A percentile compares a stretch with the other conserved stretches of the same genome.
Evolutionary conservation across 345 rosid genomes (phyloP).

Genomic region (Eucalyptus pumila): DNA sequence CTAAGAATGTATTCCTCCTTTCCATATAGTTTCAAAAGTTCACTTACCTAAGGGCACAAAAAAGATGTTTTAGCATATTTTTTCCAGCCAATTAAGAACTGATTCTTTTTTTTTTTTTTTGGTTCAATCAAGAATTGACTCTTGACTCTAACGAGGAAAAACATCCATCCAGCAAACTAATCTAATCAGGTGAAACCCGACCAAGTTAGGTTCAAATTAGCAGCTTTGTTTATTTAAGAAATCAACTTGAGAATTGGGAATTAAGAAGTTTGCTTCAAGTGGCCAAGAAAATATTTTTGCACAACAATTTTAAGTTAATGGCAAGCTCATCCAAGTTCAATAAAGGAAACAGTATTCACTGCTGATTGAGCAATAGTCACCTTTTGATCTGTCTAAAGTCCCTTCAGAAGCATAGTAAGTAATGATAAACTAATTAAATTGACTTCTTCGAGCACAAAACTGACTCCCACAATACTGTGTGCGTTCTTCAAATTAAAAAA

Average conservation of each 20-base stretch:
- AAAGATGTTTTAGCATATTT: neutral
- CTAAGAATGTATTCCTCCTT: constrained; percentile 63
- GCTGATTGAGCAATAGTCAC: neutral
- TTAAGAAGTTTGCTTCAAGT: neutral
- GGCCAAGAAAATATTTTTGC: neutral
- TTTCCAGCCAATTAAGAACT: neutral
- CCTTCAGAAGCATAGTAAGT: neutral
- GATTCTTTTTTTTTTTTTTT: neutral
- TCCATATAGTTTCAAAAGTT: constrained; percentile 40
- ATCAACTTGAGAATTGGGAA: neutral
- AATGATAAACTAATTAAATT: neutral
- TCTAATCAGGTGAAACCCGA: neutral
- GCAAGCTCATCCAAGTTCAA: neutral
- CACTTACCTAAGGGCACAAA: constrained; percentile 24
- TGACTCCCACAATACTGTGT: neutral
- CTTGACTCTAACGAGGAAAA: neutral
- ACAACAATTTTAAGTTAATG: neutral
- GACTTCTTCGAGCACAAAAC: neutral
- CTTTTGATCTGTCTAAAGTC: neutral
- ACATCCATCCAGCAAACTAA: neutral
- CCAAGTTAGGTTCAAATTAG: neutral
- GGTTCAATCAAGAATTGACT: neutral
- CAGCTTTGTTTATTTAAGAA: neutral
- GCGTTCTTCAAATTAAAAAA: neutral
- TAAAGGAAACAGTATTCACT: neutral